These are phyloP conservation scores for Mortierella hygrophila DNA, from an alignment of 192 early-diverging fungal genomes.

Conservation along the genomic window DNA sequence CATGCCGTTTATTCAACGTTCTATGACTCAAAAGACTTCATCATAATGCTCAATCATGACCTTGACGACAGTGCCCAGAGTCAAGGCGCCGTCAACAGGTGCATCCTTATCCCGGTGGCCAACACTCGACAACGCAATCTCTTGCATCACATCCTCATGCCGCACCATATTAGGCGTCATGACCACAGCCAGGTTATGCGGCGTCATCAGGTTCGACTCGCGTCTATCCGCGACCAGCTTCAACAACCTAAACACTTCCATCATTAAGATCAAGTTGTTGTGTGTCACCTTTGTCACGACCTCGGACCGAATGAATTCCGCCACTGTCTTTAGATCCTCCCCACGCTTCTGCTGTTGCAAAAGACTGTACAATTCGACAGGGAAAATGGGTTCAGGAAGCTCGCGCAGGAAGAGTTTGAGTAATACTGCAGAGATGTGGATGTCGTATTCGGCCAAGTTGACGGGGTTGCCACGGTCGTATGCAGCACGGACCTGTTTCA, in stretches of 20 bases:
- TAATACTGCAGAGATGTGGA: constrained; percentile 85
- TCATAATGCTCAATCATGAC: constrained; percentile 53
- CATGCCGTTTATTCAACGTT: neutral
- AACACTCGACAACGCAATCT: constrained; percentile 42
- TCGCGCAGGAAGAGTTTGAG: constrained; percentile 90
- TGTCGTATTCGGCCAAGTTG: constrained; percentile 73
- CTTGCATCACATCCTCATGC: constrained; percentile 49
- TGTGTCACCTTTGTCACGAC: constrained; percentile 58
- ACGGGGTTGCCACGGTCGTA: constrained; percentile 71
- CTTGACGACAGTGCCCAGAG: constrained; percentile 40
- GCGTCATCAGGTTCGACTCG: constrained; percentile 85
- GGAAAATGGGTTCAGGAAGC: constrained; percentile 82
- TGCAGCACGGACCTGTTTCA: constrained; percentile 73
- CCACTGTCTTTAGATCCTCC: constrained; percentile 34
- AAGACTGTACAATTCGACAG: constrained; percentile 69
- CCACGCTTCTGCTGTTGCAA: constrained; percentile 50
- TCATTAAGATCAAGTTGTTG: constrained; percentile 66
- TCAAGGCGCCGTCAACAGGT: constrained; percentile 18
- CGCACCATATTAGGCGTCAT: constrained; percentile 90
- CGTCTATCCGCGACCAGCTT: constrained; percentile 76
- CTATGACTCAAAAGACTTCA: constrained; percentile 18
- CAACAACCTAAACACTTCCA: constrained; percentile 80
- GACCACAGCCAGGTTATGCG: constrained; percentile 84
- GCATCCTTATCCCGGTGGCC: constrained; percentile 11
- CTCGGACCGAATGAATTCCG: constrained; percentile 53